A percentile compares a stretch with the other conserved stretches of the same genome.
These are phyloP conservation scores for Climacium dendroides DNA, from an alignment of 225 moss, liverwort and hornwort genomes.

Conservation along the genomic window DNA sequence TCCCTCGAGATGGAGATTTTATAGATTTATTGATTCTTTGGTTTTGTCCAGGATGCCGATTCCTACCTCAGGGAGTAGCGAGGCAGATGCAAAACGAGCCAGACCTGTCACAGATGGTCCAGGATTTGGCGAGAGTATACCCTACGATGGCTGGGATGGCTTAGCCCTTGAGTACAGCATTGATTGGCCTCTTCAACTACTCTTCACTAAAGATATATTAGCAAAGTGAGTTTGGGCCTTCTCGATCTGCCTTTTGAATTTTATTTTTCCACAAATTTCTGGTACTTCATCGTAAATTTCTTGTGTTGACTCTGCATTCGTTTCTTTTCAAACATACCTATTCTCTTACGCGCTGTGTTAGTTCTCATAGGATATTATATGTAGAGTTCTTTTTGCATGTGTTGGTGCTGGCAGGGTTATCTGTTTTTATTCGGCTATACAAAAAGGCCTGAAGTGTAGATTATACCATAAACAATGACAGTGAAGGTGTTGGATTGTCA, in stretches of 20 bases:
- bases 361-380: neutral
- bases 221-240: conserved; percentile 52
- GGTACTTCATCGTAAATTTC: neutral
- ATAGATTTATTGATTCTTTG: neutral
- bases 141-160: conserved; percentile 99
- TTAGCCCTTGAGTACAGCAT: conserved; percentile 92
- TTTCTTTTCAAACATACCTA: neutral
- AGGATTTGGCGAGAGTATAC: conserved; percentile 53
- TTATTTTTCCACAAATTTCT: neutral
- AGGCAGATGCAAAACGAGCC: conserved; percentile 54
- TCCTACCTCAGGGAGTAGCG: conserved; percentile 32
- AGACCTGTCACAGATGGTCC: conserved; percentile 70
- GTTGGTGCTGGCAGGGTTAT: neutral
- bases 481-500: neutral
- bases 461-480: neutral
- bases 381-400: neutral
- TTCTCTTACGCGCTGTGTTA: neutral
- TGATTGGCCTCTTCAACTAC: conserved; percentile 93
- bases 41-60: conserved; percentile 52
- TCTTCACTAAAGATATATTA: conserved; percentile 86
- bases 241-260: neutral
- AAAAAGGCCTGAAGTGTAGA: neutral
- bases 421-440: neutral
- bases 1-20: neutral
- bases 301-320: neutral